Evolutionary conservation across 176 grass and related monocot genomes (phyloP).

Genomic region (Aegilops sharonensis): DNA sequence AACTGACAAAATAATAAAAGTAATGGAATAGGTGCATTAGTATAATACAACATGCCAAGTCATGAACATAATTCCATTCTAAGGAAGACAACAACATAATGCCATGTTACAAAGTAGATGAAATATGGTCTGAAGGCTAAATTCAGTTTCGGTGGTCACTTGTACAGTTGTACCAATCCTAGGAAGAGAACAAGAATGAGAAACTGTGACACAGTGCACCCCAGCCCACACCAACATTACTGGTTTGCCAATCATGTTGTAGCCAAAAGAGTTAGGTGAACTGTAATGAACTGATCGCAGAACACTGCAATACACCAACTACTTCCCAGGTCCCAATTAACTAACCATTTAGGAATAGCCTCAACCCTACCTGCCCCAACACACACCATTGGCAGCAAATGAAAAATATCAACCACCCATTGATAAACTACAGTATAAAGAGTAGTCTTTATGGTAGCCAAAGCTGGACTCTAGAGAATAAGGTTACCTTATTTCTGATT

Average conservation of each 20-base stretch:
- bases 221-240: not conserved
- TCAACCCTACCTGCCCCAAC: too few relatives aligned
- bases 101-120: not conserved
- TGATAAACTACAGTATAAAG: slow-evolving; percentile 10
- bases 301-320: not conserved
- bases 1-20: slow-evolving; percentile 14
- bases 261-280: not conserved
- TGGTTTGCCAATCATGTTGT: not conserved
- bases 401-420: not conserved
- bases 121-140: not conserved
- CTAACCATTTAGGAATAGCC: not conserved
- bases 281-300: not conserved
- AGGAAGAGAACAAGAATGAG: slow-evolving; percentile 10
- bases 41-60: not conserved
- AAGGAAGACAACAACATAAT: slow-evolving; percentile 15
- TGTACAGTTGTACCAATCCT: not conserved
- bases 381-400: not conserved
- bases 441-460: not conserved
- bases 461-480: not conserved
- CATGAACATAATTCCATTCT: slow-evolving; percentile 12
- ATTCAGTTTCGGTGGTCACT: not conserved
- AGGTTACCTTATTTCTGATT: slow-evolving; percentile 76
- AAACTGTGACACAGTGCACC: not conserved
- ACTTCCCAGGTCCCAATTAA: not conserved
- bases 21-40: not conserved